These are phyloP conservation scores for Ustilago tritici DNA, from an alignment of 1,284 basidiomycete genomes.

Conservation along the genomic window DNA sequence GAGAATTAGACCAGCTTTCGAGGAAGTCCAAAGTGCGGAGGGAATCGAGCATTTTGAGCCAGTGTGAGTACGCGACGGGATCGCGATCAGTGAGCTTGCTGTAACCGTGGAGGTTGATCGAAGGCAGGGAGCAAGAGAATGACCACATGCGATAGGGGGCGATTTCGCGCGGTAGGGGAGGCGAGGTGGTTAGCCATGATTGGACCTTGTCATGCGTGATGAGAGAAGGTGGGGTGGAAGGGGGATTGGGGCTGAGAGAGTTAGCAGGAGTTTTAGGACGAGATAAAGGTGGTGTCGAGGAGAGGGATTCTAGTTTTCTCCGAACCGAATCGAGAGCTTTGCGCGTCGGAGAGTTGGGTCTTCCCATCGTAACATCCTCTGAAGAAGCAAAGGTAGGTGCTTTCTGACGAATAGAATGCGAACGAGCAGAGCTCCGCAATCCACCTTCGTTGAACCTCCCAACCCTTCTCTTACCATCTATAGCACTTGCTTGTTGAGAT, in stretches of 20 bases:
- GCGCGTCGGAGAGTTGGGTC: slow-evolving; percentile 6
- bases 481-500: not conserved
- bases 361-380: not conserved
- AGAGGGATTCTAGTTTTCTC: not conserved
- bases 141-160: slow-evolving; percentile 27
- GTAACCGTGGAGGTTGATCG: slow-evolving; percentile 8
- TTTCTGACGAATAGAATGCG: not conserved
- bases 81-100: slow-evolving; percentile 3
- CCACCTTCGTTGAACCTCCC: slow-evolving; percentile 16
- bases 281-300: not conserved
- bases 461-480: not conserved
- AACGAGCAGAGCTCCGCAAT: not conserved
- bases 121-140: not conserved
- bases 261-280: not conserved
- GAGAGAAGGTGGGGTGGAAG: not conserved
- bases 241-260: not conserved
- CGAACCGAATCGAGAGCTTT: not conserved
- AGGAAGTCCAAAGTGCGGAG: not conserved
- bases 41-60: not conserved
- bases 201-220: not conserved
- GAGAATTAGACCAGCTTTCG: not conserved
- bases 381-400: not conserved
- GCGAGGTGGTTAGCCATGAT: no score
- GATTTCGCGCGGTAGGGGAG: not conserved
- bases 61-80: not conserved